A percentile compares a stretch with the other conserved stretches of the same genome.
These are phyloP conservation scores for Castanea crenata DNA, from an alignment of 306 rosid genomes.

Conservation along the genomic window DNA sequence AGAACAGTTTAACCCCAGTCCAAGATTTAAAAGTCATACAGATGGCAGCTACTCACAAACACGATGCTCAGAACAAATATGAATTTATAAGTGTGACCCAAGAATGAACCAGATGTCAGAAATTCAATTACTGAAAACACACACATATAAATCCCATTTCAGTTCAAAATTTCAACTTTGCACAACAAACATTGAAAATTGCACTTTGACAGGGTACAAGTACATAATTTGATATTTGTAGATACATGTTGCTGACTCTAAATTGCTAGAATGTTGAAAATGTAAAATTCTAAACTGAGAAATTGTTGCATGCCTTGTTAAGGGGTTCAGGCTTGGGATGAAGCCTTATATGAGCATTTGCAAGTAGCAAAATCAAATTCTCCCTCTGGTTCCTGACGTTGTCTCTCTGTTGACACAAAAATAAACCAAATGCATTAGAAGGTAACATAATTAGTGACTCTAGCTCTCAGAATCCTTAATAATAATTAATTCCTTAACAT, in stretches of 20 bases:
- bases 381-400: constrained; percentile 96
- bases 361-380: constrained; percentile 87
- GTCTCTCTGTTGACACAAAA: constrained; percentile 66
- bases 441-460: neutral
- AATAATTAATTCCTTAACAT: constrained; percentile 15
- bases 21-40: constrained; percentile 8
- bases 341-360: constrained; percentile 80
- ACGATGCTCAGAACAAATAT: neutral
- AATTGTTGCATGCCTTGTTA: constrained; percentile 58
- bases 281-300: neutral
- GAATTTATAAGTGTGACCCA: neutral
- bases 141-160: neutral
- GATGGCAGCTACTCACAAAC: constrained; percentile 6
- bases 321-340: constrained; percentile 95
- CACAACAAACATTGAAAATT: neutral
- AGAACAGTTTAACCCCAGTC: constrained; percentile 14
- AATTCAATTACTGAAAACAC: neutral
- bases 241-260: too few species aligned
- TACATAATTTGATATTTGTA: too few species aligned
- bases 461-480: constrained; percentile 8
- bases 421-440: constrained; percentile 25
- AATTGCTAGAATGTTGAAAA: neutral
- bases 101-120: neutral
- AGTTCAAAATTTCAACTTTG: neutral
- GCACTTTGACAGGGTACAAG: too few species aligned